Base-by-base conservation (phyloP, 2,329 filamentous ascomycete genomes). In the Pseudocercospora fuligena region DNA sequence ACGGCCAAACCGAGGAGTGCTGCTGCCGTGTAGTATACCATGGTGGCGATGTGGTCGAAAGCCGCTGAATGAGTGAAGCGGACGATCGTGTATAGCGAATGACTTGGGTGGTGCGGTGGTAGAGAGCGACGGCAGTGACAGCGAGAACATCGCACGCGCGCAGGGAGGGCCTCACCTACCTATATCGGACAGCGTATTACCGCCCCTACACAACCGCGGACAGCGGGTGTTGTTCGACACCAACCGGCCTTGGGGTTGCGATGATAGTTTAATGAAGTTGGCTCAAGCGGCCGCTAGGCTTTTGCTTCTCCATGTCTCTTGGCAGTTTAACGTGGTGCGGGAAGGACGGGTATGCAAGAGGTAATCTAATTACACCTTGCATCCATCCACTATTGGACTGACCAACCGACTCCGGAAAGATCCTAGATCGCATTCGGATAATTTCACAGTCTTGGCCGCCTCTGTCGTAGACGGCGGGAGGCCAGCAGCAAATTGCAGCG, bases 11-110 rank as follows among this genome's bases (percentile, higher is more conserved):
- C 67, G 47, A 72, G 59, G 47, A 64, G 58, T 63, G 69, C 70
- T 33, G 66, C 63, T 61, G 61, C 64, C 33, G 68, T 49, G 61
- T 61, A 61, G 40, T 63, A 56, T 58, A 67, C 63, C 70, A 72
- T 72, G 40, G 61, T 69, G 63, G 58, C 51, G 56, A 63, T 63
- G 60, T 54, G 60, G 65, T 69, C 53, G 66, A 70, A 63, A 61
- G 64, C 69, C 70, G 69, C 70, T 72, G 65, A 72, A 71, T 46
- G 70, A 72, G 70, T 72, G 70, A 69, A 72, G 70, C 70, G 70
- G 69, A 47, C 60, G 25, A 61, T 68, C 70, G 63, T 57, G 51
- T 27, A 59, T 36, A 72, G 65, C 40, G 70, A 69, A 61, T 70
- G 70, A 66, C 62, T 67, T 36, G 60, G 57, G 25, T 19, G 63